These are phyloP conservation scores for Oryza brachyantha DNA, from an alignment of 176 grass and related monocot genomes.

Conservation along the genomic window DNA sequence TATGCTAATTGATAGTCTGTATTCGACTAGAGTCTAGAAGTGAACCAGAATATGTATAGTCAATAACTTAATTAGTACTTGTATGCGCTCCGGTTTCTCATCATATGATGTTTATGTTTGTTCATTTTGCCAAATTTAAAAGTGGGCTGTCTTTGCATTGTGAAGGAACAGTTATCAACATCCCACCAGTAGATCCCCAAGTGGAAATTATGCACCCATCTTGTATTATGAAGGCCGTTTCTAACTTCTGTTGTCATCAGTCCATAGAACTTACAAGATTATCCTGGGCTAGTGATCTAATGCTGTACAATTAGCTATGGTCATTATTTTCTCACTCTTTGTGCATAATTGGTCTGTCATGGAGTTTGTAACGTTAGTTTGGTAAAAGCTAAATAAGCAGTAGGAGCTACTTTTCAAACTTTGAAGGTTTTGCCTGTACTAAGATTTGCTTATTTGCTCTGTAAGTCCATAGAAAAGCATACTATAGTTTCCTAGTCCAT, in stretches of 20 bases:
- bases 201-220: background rate
- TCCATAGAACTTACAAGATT: background rate
- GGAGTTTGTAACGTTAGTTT: background rate
- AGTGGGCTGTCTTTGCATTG: background rate
- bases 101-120: background rate
- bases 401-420: background rate
- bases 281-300: too few species aligned
- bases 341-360: background rate
- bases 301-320: background rate
- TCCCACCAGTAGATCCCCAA: background rate
- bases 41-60: background rate
- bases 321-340: background rate
- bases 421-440: too few species aligned
- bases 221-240: background rate
- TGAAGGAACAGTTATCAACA: background rate
- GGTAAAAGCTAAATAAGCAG: background rate
- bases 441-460: too few species aligned
- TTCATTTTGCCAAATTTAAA: background rate
- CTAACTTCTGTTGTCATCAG: background rate
- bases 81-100: background rate
- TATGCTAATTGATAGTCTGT: background rate
- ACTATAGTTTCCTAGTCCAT: background rate
- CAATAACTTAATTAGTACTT: background rate
- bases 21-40: slow-evolving; percentile 10
- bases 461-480: too few species aligned